Conservation (phyloP, 1,139 yeast species). For the Eremothecium coryli region DNA sequence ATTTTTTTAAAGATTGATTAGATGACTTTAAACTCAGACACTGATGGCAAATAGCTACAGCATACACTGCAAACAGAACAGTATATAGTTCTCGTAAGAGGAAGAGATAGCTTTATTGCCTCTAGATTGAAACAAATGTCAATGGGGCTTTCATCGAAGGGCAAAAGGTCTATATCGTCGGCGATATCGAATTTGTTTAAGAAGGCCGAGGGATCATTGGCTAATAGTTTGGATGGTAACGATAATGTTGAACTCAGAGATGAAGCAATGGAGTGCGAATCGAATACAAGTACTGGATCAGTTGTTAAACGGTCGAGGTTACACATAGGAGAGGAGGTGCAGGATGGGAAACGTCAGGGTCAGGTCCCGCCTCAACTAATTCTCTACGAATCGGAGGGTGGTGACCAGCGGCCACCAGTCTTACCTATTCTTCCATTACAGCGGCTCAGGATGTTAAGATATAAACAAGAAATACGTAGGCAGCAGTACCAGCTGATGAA, state of each 20-base stretch:
- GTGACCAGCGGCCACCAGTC: slow-evolving; percentile 22
- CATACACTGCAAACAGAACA: too few species aligned
- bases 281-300: slow-evolving; percentile 9
- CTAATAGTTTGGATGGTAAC: too few species aligned
- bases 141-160: slow-evolving; percentile 1
- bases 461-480: slow-evolving; percentile 19
- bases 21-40: too few species aligned
- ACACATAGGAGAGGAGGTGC: neutral
- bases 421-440: slow-evolving; percentile 28
- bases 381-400: slow-evolving; percentile 12
- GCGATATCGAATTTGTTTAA: slow-evolving; percentile 20
- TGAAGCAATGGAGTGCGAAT: neutral
- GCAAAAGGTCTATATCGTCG: slow-evolving; percentile 23
- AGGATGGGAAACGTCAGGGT: slow-evolving; percentile 5
- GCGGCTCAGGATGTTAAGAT: slow-evolving; percentile 22
- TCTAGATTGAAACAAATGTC: too few species aligned
- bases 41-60: too few species aligned
- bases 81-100: too few species aligned
- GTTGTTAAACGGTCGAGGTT: slow-evolving; percentile 6
- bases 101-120: too few species aligned
- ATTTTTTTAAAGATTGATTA: too few species aligned
- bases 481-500: slow-evolving; percentile 8
- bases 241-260: neutral
- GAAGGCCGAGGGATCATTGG: too few species aligned
- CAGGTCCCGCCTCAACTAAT: slow-evolving; percentile 8